A percentile compares a stretch with the other conserved stretches of the same genome.
Conservation (phyloP, 208 protist genomes). For the Leishmania guyanensis region DNA sequence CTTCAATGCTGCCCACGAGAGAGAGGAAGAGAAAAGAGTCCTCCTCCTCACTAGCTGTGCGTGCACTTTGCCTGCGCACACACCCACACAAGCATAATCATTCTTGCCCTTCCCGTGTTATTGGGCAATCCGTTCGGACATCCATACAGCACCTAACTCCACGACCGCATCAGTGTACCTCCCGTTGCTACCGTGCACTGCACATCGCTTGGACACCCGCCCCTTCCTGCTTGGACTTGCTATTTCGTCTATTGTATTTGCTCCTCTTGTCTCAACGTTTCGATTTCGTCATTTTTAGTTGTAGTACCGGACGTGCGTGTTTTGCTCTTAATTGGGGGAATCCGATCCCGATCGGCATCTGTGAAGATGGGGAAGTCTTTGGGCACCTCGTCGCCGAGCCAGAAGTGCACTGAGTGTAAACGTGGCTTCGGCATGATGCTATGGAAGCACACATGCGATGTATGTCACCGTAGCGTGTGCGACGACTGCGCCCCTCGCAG, state of each 20-base stretch:
- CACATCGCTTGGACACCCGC: neutral
- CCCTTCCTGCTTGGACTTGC: neutral
- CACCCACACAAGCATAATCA: neutral
- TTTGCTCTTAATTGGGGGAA: neutral
- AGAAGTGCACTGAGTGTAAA: constrained; percentile 52
- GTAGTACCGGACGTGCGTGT: neutral
- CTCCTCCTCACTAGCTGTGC: neutral
- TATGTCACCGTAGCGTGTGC: constrained; percentile 59
- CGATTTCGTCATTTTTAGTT: neutral
- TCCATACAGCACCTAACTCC: neutral
- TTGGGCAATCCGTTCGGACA: neutral
- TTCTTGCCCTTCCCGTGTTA: neutral
- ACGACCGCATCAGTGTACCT: neutral
- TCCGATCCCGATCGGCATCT: neutral
- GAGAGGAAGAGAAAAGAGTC: neutral
- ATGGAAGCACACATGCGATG: constrained; percentile 55
- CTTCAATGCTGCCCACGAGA: constrained; percentile 8
- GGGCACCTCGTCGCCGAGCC: neutral
- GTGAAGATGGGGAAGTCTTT: constrained; percentile 7
- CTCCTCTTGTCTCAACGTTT: neutral
- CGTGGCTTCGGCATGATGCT: constrained; percentile 49
- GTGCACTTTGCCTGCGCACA: neutral
- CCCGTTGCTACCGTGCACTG: neutral
- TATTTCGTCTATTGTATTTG: neutral
- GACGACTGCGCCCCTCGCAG: constrained; percentile 60